Evolutionary conservation across 768 basidiomycete species (phyloP).

Genomic region (Agrocybe chaxingu): DNA sequence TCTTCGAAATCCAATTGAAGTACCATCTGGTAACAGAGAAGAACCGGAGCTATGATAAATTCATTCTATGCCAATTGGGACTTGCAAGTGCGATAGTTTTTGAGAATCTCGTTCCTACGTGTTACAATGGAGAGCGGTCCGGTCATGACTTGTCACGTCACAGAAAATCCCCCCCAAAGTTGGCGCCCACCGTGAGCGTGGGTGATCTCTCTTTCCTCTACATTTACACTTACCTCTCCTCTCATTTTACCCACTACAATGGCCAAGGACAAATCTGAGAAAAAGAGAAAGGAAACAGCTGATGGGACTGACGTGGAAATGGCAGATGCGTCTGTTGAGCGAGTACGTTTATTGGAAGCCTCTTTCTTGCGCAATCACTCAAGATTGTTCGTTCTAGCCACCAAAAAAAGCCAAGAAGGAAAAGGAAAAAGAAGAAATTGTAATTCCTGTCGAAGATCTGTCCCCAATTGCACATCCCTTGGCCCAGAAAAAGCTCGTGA

Average conservation of each 20-base stretch:
- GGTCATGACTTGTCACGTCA: conserved; percentile 13
- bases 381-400: conserved; percentile 23
- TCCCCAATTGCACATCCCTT: conserved; percentile 94
- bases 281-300: conserved; percentile 54
- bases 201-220: too few relatives aligned
- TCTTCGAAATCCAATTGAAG: conserved; percentile 42
- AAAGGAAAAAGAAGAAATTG: conserved; percentile 61
- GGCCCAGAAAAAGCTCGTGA: conserved; percentile 88
- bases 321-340: conserved; percentile 35
- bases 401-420: conserved; percentile 61
- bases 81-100: not conserved
- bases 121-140: too few relatives aligned
- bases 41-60: conserved; percentile 1
- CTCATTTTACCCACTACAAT: conserved; percentile 25
- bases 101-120: not conserved
- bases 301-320: conserved; percentile 45
- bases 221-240: not conserved
- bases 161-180: conserved; percentile 10
- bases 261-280: conserved; percentile 75
- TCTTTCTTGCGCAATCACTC: not conserved
- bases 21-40: conserved; percentile 35
- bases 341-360: conserved; percentile 11
- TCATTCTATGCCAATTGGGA: not conserved
- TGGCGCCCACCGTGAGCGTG: not conserved
- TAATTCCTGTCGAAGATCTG: conserved; percentile 74